Evolutionary conservation across 1,284 basidiomycete genomes (phyloP).

Genomic region (Trametes hirsuta): DNA sequence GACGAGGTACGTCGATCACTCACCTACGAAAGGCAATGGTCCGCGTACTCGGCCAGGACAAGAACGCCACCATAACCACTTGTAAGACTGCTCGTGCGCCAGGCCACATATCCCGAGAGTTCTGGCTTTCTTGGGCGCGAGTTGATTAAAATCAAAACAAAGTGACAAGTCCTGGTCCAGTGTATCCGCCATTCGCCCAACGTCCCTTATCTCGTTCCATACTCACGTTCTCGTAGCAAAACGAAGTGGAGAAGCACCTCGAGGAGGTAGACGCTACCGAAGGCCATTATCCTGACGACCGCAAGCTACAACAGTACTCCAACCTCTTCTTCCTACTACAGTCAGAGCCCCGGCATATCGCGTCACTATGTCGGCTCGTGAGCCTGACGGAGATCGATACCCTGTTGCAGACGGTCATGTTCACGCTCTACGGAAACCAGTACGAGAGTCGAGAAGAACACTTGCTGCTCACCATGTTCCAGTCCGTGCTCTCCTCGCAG

Average conservation of each 20-base stretch:
- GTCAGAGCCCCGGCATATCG: conserved; percentile 96
- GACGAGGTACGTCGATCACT: conserved; percentile 72
- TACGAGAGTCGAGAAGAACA: conserved; percentile 99
- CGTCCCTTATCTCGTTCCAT: conserved; percentile 10
- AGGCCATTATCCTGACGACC: conserved; percentile 91
- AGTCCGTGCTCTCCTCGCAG: conserved; percentile 97
- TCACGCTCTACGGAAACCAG: conserved; percentile 99
- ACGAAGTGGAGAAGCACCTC: conserved; percentile 91
- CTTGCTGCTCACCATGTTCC: conserved; percentile 97
- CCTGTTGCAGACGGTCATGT: conserved; percentile 99
- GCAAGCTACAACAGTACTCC: conserved; percentile 93
- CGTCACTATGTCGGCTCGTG: conserved; percentile 95
- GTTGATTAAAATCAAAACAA: too few relatives aligned
- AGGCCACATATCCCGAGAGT: too few relatives aligned
- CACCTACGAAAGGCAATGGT: too few relatives aligned
- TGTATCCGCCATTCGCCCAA: neutral
- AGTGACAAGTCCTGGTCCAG: too few relatives aligned
- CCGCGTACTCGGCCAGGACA: too few relatives aligned
- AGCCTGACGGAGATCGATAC: conserved; percentile 97
- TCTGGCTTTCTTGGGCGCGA: too few relatives aligned
- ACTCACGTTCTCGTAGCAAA: conserved; percentile 57
- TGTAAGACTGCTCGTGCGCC: too few relatives aligned
- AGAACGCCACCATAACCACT: too few relatives aligned
- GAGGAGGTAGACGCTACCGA: conserved; percentile 94
- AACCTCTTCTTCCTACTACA: conserved; percentile 99